These are phyloP conservation scores for Penicillium psychrofluorescens DNA, from an alignment of 495 filamentous ascomycete genomes.

Conservation along the genomic window DNA sequence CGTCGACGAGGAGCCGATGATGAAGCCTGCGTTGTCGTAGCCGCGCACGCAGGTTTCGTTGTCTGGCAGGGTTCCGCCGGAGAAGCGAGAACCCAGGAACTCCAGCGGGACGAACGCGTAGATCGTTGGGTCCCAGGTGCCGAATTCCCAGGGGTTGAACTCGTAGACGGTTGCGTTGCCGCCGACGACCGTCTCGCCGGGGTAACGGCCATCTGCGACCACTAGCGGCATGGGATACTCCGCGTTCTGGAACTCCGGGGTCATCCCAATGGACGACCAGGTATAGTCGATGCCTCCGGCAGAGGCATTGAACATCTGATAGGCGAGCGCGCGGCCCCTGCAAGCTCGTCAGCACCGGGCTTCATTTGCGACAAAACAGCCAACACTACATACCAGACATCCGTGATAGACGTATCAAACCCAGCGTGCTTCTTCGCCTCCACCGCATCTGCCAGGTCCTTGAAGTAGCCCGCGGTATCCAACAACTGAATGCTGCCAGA, in stretches of 20 bases:
- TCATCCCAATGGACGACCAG: constrained; percentile 76
- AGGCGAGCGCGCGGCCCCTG: constrained; percentile 64
- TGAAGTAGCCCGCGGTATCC: constrained; percentile 58
- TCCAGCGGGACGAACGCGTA: constrained; percentile 69
- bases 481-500: constrained; percentile 44
- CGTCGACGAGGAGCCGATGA: constrained; percentile 87
- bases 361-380: constrained; percentile 9
- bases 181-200: constrained; percentile 55
- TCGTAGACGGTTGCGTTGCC: constrained; percentile 78
- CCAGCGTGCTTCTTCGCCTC: constrained; percentile 59
- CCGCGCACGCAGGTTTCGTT: constrained; percentile 62
- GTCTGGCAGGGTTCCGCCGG: constrained; percentile 50
- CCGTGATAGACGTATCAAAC: constrained; percentile 72
- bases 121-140: constrained; percentile 73
- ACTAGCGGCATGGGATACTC: constrained; percentile 76
- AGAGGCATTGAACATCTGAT: constrained; percentile 73
- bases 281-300: constrained; percentile 76
- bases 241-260: constrained; percentile 59
- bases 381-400: constrained; percentile 59
- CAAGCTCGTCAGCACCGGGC: constrained; percentile 4
- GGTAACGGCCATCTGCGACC: constrained; percentile 66
- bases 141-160: constrained; percentile 85
- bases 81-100: constrained; percentile 78
- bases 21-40: constrained; percentile 77
- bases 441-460: constrained; percentile 54